Percentiles rank a stretch among this genome's conserved stretches.
These are phyloP conservation scores for Neoarthrinium moseri DNA, from an alignment of 2,329 filamentous ascomycete genomes.

Conservation along the genomic window DNA sequence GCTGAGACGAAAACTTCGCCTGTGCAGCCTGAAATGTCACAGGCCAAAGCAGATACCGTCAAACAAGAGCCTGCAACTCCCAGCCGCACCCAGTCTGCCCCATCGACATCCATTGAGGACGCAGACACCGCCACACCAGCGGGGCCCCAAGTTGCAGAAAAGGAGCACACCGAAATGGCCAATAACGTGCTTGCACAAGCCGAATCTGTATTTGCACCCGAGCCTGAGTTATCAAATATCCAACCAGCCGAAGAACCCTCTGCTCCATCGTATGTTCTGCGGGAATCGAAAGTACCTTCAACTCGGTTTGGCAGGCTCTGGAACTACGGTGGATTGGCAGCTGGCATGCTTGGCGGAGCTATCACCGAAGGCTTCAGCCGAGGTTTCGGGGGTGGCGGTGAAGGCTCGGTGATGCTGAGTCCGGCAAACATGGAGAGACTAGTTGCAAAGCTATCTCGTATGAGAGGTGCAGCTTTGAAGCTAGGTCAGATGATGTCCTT, in stretches of 20 bases:
- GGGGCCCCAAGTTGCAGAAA: conserved; percentile 11
- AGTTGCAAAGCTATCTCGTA: conserved; percentile 88
- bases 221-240: no score
- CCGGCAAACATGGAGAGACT: conserved; percentile 89
- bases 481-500: conserved; percentile 98
- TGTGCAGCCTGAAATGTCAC: no score
- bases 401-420: conserved; percentile 83
- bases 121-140: neutral
- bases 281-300: conserved; percentile 87
- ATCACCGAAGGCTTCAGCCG: conserved; percentile 82
- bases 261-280: conserved; percentile 61
- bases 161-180: conserved; percentile 22
- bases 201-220: no score
- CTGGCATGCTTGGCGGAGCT: conserved; percentile 92
- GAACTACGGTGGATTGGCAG: conserved; percentile 92
- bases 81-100: neutral
- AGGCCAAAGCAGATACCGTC: no score
- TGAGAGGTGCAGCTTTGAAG: conserved; percentile 96
- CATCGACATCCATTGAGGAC: neutral
- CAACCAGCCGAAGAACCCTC: conserved; percentile 13
- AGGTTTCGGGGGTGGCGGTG: conserved; percentile 64
- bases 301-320: conserved; percentile 84
- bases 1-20: neutral
- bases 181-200: conserved; percentile 20
- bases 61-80: conserved; percentile 7